Evolutionary conservation across 805 yeast genomes (phyloP).

Genomic region (Metschnikowia proteae): DNA sequence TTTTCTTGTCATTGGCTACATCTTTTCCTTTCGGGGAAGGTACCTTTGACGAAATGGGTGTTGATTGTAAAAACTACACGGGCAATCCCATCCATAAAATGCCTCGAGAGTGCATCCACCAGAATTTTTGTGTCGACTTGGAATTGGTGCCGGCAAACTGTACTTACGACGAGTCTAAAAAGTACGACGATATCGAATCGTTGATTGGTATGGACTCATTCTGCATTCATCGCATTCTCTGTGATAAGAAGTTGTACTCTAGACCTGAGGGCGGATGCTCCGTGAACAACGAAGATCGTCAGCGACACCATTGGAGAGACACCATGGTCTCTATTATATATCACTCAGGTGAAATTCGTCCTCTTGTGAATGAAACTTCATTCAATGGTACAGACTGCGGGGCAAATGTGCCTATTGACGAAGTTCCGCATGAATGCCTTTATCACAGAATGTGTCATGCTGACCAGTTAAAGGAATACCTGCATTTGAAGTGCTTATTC

Average conservation of each 20-base stretch:
- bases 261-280: not conserved
- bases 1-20: too few relatives aligned
- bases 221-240: not conserved
- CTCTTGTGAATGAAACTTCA: too few relatives aligned
- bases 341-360: too few relatives aligned
- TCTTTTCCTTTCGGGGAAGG: not conserved
- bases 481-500: too few relatives aligned
- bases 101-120: not conserved
- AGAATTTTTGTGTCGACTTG: not conserved
- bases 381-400: too few relatives aligned
- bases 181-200: not conserved
- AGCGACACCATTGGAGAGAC: too few relatives aligned
- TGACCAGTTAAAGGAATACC: too few relatives aligned
- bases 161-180: not conserved
- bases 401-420: too few relatives aligned
- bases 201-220: not conserved
- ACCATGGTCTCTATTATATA: too few relatives aligned
- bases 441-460: too few relatives aligned
- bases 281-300: too few relatives aligned
- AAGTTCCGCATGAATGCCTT: too few relatives aligned
- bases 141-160: not conserved
- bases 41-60: not conserved
- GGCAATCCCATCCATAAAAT: not conserved
- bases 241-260: not conserved
- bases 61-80: not conserved